Evolutionary conservation across 352 stramenopile genomes (phyloP).

Genomic region (Pythium volutum): DNA sequence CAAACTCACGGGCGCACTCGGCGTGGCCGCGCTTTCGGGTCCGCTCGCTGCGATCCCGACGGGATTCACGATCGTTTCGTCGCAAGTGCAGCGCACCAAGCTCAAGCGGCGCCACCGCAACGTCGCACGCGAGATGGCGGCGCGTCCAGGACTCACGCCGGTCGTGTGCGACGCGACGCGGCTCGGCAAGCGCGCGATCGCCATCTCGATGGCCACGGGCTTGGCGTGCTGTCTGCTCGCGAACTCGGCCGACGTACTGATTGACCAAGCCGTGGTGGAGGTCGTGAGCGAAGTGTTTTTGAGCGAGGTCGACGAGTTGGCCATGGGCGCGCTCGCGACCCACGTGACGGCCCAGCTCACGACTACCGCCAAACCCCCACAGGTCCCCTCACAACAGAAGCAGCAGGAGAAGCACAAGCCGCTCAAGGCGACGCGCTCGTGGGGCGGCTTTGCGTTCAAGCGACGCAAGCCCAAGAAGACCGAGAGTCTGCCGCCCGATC

Average conservation of each 20-base stretch:
- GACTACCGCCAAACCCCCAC: neutral
- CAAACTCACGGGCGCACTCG: conserved; percentile 22
- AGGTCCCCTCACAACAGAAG: neutral
- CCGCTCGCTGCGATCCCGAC: conserved; percentile 25
- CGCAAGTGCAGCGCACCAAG: conserved; percentile 23
- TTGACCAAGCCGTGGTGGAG: conserved; percentile 27
- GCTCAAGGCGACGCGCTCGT: conserved; percentile 4
- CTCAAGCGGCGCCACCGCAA: conserved; percentile 20
- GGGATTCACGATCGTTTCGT: conserved; percentile 24
- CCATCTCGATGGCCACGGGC: conserved; percentile 24
- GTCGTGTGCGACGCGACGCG: conserved; percentile 10
- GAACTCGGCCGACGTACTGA: conserved; percentile 27
- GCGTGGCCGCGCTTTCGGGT: conserved; percentile 19
- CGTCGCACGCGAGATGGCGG: conserved; percentile 16
- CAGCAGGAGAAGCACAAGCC: neutral
- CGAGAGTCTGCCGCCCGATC: conserved; percentile 10
- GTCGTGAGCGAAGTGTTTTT: conserved; percentile 27
- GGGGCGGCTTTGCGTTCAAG: conserved; percentile 2
- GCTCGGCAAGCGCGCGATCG: conserved; percentile 26
- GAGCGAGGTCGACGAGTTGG: conserved; percentile 10
- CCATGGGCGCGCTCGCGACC: conserved; percentile 6
- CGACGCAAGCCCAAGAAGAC: neutral
- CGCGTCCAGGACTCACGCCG: conserved; percentile 9
- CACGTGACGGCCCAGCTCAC: neutral
- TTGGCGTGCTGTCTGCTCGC: conserved; percentile 28